Conservation (phyloP, 352 stramenopile genomes). For the Thalassiosira exigua region DNA sequence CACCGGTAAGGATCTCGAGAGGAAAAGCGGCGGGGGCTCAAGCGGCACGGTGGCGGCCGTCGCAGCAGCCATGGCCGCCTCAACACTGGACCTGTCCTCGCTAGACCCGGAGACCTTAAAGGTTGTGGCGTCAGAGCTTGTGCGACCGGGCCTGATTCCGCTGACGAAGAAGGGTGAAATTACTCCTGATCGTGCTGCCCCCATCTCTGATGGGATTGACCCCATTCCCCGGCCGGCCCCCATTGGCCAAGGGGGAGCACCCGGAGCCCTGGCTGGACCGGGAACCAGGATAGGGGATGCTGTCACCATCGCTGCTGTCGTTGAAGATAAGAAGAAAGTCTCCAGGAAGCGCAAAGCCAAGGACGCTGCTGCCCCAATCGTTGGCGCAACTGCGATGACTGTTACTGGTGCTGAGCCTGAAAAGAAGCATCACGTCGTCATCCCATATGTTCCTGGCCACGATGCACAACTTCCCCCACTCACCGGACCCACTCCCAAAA, state of each 20-base stretch:
- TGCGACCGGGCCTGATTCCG: conserved; percentile 11
- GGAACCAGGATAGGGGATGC: background rate
- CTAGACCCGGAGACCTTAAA: background rate
- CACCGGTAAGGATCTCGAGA: too few species aligned
- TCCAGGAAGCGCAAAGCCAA: conserved; percentile 30
- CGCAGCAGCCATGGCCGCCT: background rate
- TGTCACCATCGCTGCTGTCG: background rate
- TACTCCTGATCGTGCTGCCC: too few species aligned
- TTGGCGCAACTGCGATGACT: background rate
- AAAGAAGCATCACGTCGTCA: background rate
- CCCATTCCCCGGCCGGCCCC: background rate
- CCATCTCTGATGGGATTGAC: too few species aligned
- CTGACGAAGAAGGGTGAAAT: background rate
- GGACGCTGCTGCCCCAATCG: background rate
- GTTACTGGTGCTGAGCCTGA: background rate
- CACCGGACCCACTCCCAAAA: background rate
- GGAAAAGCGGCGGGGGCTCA: too few species aligned
- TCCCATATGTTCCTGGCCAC: conserved; percentile 2
- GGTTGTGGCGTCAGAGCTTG: conserved; percentile 5
- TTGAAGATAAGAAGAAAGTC: background rate
- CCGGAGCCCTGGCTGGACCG: background rate
- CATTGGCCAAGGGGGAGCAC: background rate
- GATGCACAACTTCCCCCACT: background rate
- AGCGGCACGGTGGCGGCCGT: background rate
- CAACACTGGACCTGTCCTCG: conserved; percentile 9